Evolutionary conservation across 2,329 filamentous ascomycete genomes (phyloP), one percentile per base, ranked within the genome.

Genomic region (Dendryphion nanum): DNA sequence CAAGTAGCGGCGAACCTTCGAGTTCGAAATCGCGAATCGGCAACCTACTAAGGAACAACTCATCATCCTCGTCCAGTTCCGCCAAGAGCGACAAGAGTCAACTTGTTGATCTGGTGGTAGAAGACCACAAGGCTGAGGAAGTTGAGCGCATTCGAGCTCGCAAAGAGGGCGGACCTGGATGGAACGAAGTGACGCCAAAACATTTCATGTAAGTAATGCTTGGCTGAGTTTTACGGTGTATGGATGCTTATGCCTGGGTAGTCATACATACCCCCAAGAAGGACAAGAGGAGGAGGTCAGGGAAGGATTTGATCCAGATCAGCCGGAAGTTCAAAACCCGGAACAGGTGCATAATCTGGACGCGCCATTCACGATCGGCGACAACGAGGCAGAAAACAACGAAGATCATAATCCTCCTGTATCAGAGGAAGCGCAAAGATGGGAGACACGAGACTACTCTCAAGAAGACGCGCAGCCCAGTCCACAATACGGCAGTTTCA

Each of bases 101-200:
- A 50, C 67, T 85, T 4, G 81, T 85, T 8, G 82, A 86, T 56
- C 66, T 86, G 4, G 75, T 85, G 0, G 78, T 86, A 6, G 81
- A 85, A 64, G 79, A 85, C 54, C 73, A 66, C 30, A 63, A 79
- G 32, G 81, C 79, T 5, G 81, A 84, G 55, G 74, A 80, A 38
- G 69, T 77, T 32, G 80, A 84, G 42, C 75, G 78, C 33, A 75
- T 78, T n/a, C 72, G 80, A 35, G 76, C 76, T 10, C 72, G 79
- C 37, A 81, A 81, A 55, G 80, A 83, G 61, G 77, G 78, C 33
- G 76, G 79, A 18, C 72, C 80, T 18, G 75, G 71, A 14, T 81
- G 77, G 76, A 81, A 82, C 45, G 72, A 75, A 34, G 69, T 69
- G 7, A 72, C 78, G 44, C 66, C 72, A 14, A 76, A 73, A 50